Base-by-base conservation (phyloP, 352 stramenopile genomes). In the Pythium periplocum region DNA sequence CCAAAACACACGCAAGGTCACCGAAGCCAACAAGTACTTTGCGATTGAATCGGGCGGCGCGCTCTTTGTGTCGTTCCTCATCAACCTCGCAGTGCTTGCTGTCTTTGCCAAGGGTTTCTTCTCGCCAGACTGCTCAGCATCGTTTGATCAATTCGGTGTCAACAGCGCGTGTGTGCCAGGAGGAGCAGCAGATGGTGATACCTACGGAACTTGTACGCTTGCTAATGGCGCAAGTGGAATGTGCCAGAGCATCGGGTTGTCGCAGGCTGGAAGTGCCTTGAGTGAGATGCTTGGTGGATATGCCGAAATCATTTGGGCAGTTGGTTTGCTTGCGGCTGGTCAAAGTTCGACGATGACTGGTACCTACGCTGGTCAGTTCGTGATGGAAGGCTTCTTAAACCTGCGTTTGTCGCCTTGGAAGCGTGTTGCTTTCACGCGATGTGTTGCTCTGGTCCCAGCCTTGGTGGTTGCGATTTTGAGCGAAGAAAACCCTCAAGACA, bases 321-420 rank as follows among this genome's bases (percentile, higher is more conserved):
- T 98, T 32, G 96, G 94, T 2, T 66, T 98, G 26, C 68, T 98
- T 33, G 96, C 96, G 4, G 90, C 96, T 9, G 96, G 96, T 30
- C 96, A 98, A 61, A 95, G 79, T 63, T 93, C 84, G 35, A 98
- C 95, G 30, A 98, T 98, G 84, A 98, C 96, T 2, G 96, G 94
- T 33, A 98, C 96, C 4, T 98, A 98, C 63, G 95, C 96, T 0
- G 96, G 96, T 8, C 96, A 98, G 68, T 98, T 98, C 52, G 93
- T 98, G 33, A 98, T 98, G 94, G 90, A 98, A 72, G 95, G 95
- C 1, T 98, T 98, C 53, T 66, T 98, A n/a, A 77, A 97, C 46
- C 68, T 98, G 32, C 78, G 85, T 36, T 55, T 98, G 7, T 78
- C 92, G 4, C 75, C 90, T 17, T 86, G 79, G 79, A 90, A 90